phyloP scores from a whole-genome alignment of 2,329 filamentous ascomycete genomes.

The Scedosporium apiospermum region DNA sequence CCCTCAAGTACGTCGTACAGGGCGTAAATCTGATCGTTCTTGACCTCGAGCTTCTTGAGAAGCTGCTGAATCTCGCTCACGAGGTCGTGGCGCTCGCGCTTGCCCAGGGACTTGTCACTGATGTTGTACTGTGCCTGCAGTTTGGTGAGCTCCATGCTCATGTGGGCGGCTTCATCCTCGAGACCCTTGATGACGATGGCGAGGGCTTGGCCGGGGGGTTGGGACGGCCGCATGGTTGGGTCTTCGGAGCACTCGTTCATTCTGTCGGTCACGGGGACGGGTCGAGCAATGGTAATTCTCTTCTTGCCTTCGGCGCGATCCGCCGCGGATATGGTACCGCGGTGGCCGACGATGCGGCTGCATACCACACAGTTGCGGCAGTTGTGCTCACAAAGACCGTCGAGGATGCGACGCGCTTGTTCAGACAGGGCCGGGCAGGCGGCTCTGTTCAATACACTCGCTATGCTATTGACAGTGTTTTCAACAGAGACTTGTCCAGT shows the following conservation, averaged over 20 bases:
- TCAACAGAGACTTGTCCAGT: neutral
- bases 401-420: slow-evolving; percentile 42
- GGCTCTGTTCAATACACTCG: slow-evolving; percentile 12
- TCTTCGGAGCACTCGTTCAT: slow-evolving; percentile 24
- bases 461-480: slow-evolving; percentile 7
- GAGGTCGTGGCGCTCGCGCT: slow-evolving; percentile 52
- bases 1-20: slow-evolving; percentile 78
- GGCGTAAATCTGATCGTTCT: slow-evolving; percentile 71
- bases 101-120: slow-evolving; percentile 57
- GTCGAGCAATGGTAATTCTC: slow-evolving; percentile 52
- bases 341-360: slow-evolving; percentile 39
- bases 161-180: slow-evolving; percentile 68
- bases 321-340: slow-evolving; percentile 23
- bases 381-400: slow-evolving; percentile 43
- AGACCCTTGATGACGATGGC: slow-evolving; percentile 76
- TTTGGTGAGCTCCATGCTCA: slow-evolving; percentile 59
- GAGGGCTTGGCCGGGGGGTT: slow-evolving; percentile 62
- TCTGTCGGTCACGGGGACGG: slow-evolving; percentile 56
- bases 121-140: slow-evolving; percentile 54
- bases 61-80: slow-evolving; percentile 52
- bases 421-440: slow-evolving; percentile 37
- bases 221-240: slow-evolving; percentile 54
- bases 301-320: slow-evolving; percentile 39
- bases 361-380: slow-evolving; percentile 50
- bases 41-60: slow-evolving; percentile 56